Percentiles rank a stretch among this genome's conserved stretches.
phyloP scores from a whole-genome alignment of 495 filamentous ascomycete genomes.

The Neurospora sp. region DNA sequence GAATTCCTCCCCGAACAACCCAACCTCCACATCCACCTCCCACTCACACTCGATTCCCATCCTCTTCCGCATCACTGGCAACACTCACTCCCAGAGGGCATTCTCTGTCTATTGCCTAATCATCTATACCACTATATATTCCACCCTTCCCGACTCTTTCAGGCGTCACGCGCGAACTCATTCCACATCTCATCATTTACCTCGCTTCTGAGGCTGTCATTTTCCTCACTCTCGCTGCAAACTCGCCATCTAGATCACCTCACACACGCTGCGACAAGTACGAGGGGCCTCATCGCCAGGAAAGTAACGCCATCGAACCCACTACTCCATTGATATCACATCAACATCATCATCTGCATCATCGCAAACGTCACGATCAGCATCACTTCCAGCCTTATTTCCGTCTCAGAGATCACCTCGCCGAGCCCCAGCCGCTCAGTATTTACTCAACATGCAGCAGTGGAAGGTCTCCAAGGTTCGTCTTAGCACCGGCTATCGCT shows the following conservation, averaged over 20 bases:
- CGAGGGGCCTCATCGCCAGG: neutral
- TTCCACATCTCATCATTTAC: neutral
- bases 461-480: neutral
- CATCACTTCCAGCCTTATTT: neutral
- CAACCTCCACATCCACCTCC: too few relatives aligned
- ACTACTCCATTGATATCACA: neutral
- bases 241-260: neutral
- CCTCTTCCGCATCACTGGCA: too few relatives aligned
- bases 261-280: neutral
- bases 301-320: neutral
- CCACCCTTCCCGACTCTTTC: too few relatives aligned
- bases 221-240: neutral
- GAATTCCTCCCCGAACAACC: too few relatives aligned
- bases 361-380: neutral
- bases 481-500: neutral
- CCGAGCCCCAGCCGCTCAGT: neutral
- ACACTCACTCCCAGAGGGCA: too few relatives aligned
- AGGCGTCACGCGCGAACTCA: too few relatives aligned
- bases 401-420: neutral
- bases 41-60: too few relatives aligned
- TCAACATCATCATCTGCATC: neutral
- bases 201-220: too few relatives aligned
- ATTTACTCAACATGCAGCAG: neutral
- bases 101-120: too few relatives aligned
- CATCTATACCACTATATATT: too few relatives aligned